phyloP scores from a whole-genome alignment of 1,284 basidiomycete species.

The Lentinula novae-zelandiae region DNA sequence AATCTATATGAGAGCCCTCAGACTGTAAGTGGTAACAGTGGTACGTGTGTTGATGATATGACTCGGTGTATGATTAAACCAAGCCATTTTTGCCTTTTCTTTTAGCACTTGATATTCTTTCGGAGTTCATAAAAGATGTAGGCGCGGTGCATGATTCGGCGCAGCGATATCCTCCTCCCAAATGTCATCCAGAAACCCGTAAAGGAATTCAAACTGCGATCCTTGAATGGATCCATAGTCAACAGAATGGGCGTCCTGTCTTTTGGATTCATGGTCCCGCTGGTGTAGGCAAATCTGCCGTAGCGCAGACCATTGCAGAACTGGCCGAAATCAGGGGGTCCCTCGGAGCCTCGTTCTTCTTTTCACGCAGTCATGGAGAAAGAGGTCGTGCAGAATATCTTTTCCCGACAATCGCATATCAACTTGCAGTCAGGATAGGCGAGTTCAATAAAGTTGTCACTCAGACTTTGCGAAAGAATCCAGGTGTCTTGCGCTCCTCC shows the following conservation, averaged over 20 bases:
- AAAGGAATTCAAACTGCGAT: not conserved
- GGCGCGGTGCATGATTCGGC: conserved; percentile 3
- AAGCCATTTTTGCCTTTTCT: not conserved
- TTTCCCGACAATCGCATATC: not conserved
- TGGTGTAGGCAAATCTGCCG: not conserved
- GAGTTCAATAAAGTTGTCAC: not conserved
- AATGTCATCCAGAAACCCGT: conserved; percentile 2
- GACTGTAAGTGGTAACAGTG: not conserved
- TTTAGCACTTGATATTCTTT: not conserved
- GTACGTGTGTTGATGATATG: not conserved
- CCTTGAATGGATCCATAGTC: not conserved
- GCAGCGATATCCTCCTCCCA: not conserved
- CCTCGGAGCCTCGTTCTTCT: conserved; percentile 4
- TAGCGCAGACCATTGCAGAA: conserved; percentile 4
- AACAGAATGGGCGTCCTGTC: not conserved
- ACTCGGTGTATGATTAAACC: not conserved
- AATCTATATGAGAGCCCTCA: not conserved
- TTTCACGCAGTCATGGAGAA: not conserved
- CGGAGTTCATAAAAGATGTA: not conserved
- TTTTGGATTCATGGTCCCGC: conserved; percentile 2
- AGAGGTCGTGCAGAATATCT: not conserved
- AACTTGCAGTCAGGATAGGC: not conserved
- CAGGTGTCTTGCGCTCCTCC: not conserved
- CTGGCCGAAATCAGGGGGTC: not conserved
- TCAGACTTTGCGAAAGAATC: not conserved